Conservation (phyloP, 768 basidiomycete genomes). For the Tricholoma furcatifolium region DNA sequence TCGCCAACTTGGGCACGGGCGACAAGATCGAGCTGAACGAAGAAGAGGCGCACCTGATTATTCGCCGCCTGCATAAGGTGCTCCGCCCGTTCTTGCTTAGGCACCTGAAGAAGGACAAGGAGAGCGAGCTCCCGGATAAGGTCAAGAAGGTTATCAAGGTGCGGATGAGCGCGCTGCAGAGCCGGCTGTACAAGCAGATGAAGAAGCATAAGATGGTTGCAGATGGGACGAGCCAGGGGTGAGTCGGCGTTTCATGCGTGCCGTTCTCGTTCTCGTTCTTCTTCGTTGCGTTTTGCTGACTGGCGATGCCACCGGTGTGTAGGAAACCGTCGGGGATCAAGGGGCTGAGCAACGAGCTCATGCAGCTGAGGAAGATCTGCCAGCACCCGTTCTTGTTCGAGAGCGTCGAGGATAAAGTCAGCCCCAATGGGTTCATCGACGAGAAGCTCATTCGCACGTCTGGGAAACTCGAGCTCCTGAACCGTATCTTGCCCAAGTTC, state of each 20-base stretch:
- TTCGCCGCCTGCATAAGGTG: slow-evolving; percentile 95
- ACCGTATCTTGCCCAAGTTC: slow-evolving; percentile 91
- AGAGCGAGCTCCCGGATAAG: slow-evolving; percentile 93
- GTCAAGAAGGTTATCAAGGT: slow-evolving; percentile 98
- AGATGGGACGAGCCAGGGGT: slow-evolving; percentile 77
- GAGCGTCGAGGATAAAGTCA: slow-evolving; percentile 92
- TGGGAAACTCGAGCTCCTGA: slow-evolving; percentile 92
- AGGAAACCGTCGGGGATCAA: slow-evolving; percentile 81
- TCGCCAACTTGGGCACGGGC: slow-evolving; percentile 95
- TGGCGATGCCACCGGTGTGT: slow-evolving; percentile 7
- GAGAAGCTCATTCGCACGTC: slow-evolving; percentile 83
- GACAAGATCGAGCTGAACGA: slow-evolving; percentile 99
- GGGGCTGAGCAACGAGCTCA: slow-evolving; percentile 90
- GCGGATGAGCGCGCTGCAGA: slow-evolving; percentile 90
- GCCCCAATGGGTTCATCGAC: slow-evolving; percentile 77
- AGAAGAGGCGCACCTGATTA: slow-evolving; percentile 98
- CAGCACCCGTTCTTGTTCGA: slow-evolving; percentile 98
- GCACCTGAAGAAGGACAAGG: slow-evolving; percentile 94
- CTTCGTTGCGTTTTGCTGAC: too few species aligned
- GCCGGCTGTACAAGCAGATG: slow-evolving; percentile 94
- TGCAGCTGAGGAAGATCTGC: slow-evolving; percentile 98
- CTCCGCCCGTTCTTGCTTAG: slow-evolving; percentile 91
- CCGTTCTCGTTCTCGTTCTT: too few species aligned
- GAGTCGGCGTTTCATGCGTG: too few species aligned
- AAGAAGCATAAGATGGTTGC: slow-evolving; percentile 98